phyloP scores from a whole-genome alignment of 768 basidiomycete species.

The Arthromyces matolae region DNA sequence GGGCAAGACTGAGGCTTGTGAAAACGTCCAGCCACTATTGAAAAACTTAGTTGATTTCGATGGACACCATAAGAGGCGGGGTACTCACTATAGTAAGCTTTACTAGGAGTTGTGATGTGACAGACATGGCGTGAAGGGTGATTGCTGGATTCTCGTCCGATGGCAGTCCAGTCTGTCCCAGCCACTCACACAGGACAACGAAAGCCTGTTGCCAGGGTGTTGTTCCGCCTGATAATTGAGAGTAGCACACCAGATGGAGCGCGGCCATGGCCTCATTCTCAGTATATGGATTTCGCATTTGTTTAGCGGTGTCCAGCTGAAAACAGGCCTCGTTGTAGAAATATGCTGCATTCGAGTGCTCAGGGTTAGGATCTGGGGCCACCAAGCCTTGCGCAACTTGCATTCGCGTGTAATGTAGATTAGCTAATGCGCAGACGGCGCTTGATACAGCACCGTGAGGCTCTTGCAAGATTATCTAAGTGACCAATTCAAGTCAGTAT shows the following conservation, averaged over 20 bases:
- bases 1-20: conserved; percentile 56
- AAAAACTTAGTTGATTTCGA: conserved; percentile 15
- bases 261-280: conserved; percentile 78
- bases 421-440: conserved; percentile 73
- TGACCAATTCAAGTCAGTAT: conserved; percentile 7
- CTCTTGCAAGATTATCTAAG: conserved; percentile 54
- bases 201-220: conserved; percentile 71
- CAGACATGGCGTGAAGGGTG: conserved; percentile 51
- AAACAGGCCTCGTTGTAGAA: conserved; percentile 68
- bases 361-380: conserved; percentile 46
- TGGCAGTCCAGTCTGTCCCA: conserved; percentile 60
- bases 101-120: conserved; percentile 53
- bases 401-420: conserved; percentile 61
- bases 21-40: conserved; percentile 76
- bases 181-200: conserved; percentile 72
- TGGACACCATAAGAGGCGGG: not conserved
- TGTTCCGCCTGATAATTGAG: conserved; percentile 63
- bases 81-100: conserved; percentile 72
- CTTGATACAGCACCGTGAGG: conserved; percentile 69
- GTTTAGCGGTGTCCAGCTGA: conserved; percentile 54
- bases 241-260: conserved; percentile 71
- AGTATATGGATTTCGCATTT: conserved; percentile 48
- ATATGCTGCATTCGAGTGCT: conserved; percentile 56
- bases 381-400: conserved; percentile 63
- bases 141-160: conserved; percentile 62